phyloP scores from a whole-genome alignment of 1,284 basidiomycete species.

The Porogramme epimiltina region DNA sequence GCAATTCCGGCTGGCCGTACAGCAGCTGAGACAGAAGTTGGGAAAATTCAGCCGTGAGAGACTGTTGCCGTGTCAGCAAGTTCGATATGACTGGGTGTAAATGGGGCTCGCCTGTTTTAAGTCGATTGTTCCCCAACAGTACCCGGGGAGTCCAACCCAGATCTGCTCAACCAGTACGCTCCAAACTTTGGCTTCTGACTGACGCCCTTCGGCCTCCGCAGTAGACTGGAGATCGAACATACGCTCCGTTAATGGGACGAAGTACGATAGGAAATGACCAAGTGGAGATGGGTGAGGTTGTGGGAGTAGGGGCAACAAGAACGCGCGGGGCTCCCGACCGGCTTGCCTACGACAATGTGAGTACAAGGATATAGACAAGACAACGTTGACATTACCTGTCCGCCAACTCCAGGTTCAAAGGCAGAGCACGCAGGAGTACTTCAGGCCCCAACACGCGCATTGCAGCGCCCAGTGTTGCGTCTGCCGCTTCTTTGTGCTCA shows the following conservation, averaged over 20 bases:
- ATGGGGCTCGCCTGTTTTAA: slow-evolving; percentile 47
- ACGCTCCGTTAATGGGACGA: slow-evolving; percentile 91
- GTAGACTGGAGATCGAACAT: slow-evolving; percentile 88
- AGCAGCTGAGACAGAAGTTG: slow-evolving; percentile 90
- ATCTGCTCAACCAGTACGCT: slow-evolving; percentile 91
- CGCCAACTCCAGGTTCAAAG: slow-evolving; percentile 83
- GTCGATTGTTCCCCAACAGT: slow-evolving; percentile 70
- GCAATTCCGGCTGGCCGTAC: slow-evolving; percentile 85
- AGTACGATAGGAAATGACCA: slow-evolving; percentile 85
- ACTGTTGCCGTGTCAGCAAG: slow-evolving; percentile 38
- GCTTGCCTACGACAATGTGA: slow-evolving; percentile 45
- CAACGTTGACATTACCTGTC: slow-evolving; percentile 61
- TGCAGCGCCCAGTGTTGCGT: slow-evolving; percentile 79
- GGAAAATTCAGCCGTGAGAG: slow-evolving; percentile 75
- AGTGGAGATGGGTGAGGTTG: slow-evolving; percentile 82
- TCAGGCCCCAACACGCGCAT: slow-evolving; percentile 89
- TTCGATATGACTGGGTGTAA: not conserved
- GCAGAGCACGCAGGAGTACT: slow-evolving; percentile 74
- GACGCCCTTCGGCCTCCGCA: slow-evolving; percentile 70
- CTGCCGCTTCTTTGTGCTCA: slow-evolving; percentile 89
- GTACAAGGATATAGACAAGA: not conserved
- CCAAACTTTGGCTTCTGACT: slow-evolving; percentile 92
- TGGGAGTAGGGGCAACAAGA: slow-evolving; percentile 89
- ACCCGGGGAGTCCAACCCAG: slow-evolving; percentile 89
- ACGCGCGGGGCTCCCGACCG: slow-evolving; percentile 78